Conservation (phyloP, 345 rosid genomes). For the Dimocarpus longan region DNA sequence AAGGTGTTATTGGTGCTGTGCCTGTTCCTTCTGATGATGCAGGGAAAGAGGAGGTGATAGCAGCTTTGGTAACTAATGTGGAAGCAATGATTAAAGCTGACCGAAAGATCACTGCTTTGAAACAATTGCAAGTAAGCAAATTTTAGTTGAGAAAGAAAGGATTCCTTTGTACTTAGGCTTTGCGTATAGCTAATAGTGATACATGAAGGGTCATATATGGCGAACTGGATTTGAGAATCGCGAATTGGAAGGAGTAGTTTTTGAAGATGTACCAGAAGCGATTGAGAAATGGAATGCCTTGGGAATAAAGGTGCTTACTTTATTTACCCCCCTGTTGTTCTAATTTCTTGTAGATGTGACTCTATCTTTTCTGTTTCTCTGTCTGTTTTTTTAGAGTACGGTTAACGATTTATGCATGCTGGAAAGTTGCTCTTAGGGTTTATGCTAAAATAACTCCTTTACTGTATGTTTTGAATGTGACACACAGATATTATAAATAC, state of each 20-base stretch:
- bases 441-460: background rate
- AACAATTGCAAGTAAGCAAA: conserved; percentile 83
- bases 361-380: background rate
- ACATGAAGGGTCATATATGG: conserved; percentile 94
- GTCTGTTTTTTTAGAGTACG: background rate
- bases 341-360: background rate
- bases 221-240: conserved; percentile 74
- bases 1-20: conserved; percentile 69
- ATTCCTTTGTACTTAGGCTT: background rate
- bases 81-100: conserved; percentile 94
- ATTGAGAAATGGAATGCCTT: conserved; percentile 82
- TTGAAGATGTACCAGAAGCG: conserved; percentile 83
- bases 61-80: conserved; percentile 82
- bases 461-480: background rate
- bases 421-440: background rate
- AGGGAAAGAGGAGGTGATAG: conserved; percentile 79
- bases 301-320: conserved; percentile 68
- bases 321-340: background rate
- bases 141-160: background rate
- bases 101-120: conserved; percentile 90
- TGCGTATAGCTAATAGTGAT: conserved; percentile 15
- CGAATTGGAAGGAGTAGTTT: conserved; percentile 80
- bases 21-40: conserved; percentile 69
- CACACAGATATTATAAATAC: background rate
- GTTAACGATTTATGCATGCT: background rate